phyloP scores from a whole-genome alignment of 805 yeast genomes.

The Brettanomyces sp. region DNA sequence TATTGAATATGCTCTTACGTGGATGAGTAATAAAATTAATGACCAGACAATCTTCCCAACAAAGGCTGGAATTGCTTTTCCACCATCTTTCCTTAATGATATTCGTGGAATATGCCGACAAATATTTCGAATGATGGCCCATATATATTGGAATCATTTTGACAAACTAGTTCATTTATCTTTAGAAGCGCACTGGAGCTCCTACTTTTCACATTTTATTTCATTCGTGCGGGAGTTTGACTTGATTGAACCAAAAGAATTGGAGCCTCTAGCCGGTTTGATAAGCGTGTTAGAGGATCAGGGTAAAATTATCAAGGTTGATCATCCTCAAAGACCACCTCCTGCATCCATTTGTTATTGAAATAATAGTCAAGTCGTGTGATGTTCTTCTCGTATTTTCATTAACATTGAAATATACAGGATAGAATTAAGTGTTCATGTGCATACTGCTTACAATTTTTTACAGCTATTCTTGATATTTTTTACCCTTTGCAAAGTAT shows the following conservation, averaged over 20 bases:
- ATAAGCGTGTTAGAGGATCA: conserved; percentile 76
- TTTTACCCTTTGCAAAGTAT: too few species aligned
- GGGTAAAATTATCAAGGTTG: conserved; percentile 53
- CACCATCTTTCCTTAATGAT: conserved; percentile 73
- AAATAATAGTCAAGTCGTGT: neutral
- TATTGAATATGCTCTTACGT: conserved; percentile 82
- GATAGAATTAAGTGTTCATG: too few species aligned
- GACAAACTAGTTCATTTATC: conserved; percentile 88
- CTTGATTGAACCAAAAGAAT: conserved; percentile 67
- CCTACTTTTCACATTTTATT: conserved; percentile 89
- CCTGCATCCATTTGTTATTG: neutral
- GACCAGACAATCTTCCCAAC: conserved; percentile 92
- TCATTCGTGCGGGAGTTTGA: conserved; percentile 80
- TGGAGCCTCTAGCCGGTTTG: conserved; percentile 68
- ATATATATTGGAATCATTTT: conserved; percentile 88
- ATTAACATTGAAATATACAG: too few species aligned
- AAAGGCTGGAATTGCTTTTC: conserved; percentile 80
- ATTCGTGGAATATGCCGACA: conserved; percentile 83
- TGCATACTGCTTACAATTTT: too few species aligned
- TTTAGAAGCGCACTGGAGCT: conserved; percentile 95
- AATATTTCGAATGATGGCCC: conserved; percentile 93
- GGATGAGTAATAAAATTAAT: conserved; percentile 81
- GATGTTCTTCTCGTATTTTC: too few species aligned
- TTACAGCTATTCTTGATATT: too few species aligned
- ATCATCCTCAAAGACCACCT: conserved; percentile 3